Evolutionary conservation across 202 grass and related monocot genomes (phyloP).

Genomic region (Schoenoplectus triqueter): DNA sequence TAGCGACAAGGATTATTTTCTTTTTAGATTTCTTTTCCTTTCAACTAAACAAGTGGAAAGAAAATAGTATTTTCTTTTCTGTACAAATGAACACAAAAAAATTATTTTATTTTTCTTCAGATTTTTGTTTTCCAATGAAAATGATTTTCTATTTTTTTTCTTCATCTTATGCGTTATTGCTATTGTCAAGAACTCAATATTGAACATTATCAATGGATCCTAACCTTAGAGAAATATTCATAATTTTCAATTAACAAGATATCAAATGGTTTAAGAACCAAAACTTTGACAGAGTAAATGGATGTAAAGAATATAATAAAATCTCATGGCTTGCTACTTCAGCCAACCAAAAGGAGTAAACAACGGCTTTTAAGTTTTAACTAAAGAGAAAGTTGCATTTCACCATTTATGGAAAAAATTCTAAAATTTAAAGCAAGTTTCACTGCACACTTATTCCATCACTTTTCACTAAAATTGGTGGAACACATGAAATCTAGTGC

Average conservation of each 20-base stretch:
- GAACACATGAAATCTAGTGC: slow-evolving; percentile 59
- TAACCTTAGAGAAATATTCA: not conserved
- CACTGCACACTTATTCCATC: slow-evolving; percentile 66
- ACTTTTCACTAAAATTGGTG: slow-evolving; percentile 57
- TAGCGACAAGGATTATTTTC: too few relatives aligned
- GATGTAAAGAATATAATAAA: slow-evolving; percentile 23
- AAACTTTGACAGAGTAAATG: not conserved
- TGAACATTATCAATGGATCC: not conserved
- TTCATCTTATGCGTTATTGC: too few relatives aligned
- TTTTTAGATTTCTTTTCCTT: too few relatives aligned
- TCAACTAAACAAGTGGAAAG: too few relatives aligned
- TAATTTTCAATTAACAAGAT: slow-evolving; percentile 1
- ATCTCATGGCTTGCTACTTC: slow-evolving; percentile 27
- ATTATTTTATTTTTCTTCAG: too few relatives aligned
- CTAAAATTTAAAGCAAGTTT: slow-evolving; percentile 78
- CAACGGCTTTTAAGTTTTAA: slow-evolving; percentile 11
- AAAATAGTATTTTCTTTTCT: too few relatives aligned
- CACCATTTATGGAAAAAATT: slow-evolving; percentile 59
- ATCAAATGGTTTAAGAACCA: not conserved
- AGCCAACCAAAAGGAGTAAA: slow-evolving; percentile 33
- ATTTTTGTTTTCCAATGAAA: too few relatives aligned
- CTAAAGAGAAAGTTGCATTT: slow-evolving; percentile 30
- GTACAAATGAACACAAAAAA: too few relatives aligned
- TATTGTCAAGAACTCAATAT: too few relatives aligned
- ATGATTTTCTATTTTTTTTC: too few relatives aligned